Evolutionary conservation across 108 stramenopile genomes (phyloP).

Genomic region (Pinguiococcus pyrenoidosus): DNA sequence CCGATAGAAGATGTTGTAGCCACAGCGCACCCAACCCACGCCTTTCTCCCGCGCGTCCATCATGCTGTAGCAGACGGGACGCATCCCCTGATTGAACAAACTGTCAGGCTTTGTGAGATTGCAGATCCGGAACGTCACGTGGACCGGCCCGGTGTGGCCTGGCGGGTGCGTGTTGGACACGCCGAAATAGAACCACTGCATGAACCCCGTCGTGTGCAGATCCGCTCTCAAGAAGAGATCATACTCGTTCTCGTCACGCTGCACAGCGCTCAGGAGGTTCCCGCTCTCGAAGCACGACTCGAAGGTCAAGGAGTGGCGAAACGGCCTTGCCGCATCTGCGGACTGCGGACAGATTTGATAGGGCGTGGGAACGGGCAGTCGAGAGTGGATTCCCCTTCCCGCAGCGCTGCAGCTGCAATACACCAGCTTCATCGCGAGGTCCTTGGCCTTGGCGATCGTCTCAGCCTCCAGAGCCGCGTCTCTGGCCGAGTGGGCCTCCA

Average conservation of each 20-base stretch:
- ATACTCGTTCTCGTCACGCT: constrained; percentile 29
- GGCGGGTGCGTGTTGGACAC: constrained; percentile 34
- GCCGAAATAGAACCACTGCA: constrained; percentile 53
- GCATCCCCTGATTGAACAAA: constrained; percentile 35
- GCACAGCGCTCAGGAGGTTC: constrained; percentile 31
- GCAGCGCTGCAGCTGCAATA: too few species aligned
- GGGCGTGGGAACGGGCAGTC: too few species aligned
- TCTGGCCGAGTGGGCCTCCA: too few species aligned
- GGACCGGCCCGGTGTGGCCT: constrained; percentile 1
- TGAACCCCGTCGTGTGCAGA: constrained; percentile 34
- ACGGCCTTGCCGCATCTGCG: constrained; percentile 9
- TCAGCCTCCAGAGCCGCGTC: too few species aligned
- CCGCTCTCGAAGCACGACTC: constrained; percentile 41
- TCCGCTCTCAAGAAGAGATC: constrained; percentile 43
- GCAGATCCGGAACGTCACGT: constrained; percentile 11
- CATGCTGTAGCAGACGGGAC: constrained; percentile 16
- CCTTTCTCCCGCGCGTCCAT: constrained; percentile 4
- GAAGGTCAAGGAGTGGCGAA: constrained; percentile 32
- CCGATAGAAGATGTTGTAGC: constrained; percentile 20
- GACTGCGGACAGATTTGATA: too few species aligned
- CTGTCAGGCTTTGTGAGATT: constrained; percentile 41
- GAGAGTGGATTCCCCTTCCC: too few species aligned
- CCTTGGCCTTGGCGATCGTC: too few species aligned
- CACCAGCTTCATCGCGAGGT: too few species aligned
- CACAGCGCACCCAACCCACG: constrained; percentile 32